Conservation (phyloP, 306 rosid genomes). For the Mimosa pudica region DNA sequence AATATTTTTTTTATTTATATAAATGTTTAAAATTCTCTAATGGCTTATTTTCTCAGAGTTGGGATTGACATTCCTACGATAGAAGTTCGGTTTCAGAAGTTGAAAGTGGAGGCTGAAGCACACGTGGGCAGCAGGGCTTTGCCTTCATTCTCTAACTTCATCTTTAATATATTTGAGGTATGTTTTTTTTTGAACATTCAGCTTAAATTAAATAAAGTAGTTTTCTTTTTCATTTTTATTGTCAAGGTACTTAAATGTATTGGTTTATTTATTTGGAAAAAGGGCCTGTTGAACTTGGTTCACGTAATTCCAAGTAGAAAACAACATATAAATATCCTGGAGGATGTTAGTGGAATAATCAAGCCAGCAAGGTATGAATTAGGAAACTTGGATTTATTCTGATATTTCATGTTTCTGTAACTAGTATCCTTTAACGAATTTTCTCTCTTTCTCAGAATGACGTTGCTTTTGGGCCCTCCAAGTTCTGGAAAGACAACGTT, state of each 20-base stretch:
- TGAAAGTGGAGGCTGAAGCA: conserved; percentile 76
- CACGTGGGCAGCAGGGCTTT: conserved; percentile 71
- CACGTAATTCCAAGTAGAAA: conserved; percentile 43
- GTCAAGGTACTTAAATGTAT: conserved; percentile 7
- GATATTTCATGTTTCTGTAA: conserved; percentile 8
- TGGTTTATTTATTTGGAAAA: not conserved
- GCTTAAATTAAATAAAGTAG: not conserved
- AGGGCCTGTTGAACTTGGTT: conserved; percentile 46
- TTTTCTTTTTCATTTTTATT: conserved; percentile 11
- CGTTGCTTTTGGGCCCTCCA: conserved; percentile 87
- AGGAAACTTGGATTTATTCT: not conserved
- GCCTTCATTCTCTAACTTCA: conserved; percentile 70
- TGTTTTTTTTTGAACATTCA: not conserved
- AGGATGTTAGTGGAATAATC: conserved; percentile 74
- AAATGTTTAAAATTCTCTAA: not conserved
- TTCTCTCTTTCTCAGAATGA: conserved; percentile 47
- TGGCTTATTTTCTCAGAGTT: conserved; percentile 49
- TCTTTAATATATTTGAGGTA: conserved; percentile 59
- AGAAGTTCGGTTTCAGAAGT: conserved; percentile 70
- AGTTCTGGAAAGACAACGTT: conserved; percentile 87
- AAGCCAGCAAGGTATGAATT: conserved; percentile 68
- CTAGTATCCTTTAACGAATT: not conserved
- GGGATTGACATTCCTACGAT: conserved; percentile 76
- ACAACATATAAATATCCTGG: conserved; percentile 55
- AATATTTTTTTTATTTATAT: not conserved